phyloP scores from a whole-genome alignment of 768 basidiomycete species.

The Suillus brevipes region DNA sequence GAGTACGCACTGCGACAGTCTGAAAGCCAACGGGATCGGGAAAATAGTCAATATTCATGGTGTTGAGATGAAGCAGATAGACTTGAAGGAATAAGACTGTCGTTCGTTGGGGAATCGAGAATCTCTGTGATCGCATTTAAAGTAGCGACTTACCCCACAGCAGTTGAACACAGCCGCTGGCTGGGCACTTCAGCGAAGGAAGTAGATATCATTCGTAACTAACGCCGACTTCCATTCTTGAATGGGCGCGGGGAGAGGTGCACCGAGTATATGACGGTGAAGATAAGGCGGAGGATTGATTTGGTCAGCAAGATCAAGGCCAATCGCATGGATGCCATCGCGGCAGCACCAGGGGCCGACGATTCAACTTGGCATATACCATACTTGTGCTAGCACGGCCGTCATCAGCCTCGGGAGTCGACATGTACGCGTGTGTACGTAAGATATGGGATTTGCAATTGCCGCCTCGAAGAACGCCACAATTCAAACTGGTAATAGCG shows the following conservation, averaged over 20 bases:
- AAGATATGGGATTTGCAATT: background rate
- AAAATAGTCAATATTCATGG: background rate
- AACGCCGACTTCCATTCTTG: no score
- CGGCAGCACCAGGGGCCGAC: no score
- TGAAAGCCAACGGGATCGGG: background rate
- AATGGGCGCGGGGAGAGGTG: no score
- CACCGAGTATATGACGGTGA: no score
- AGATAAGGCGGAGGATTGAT: no score
- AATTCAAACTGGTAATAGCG: conserved; percentile 1
- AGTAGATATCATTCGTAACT: background rate
- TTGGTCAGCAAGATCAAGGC: no score
- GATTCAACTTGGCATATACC: no score
- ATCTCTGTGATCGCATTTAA: background rate
- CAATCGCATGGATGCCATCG: no score
- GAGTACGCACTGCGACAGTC: background rate
- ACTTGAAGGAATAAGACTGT: background rate
- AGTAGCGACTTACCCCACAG: background rate
- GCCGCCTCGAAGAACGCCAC: background rate
- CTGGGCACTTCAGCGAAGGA: no score
- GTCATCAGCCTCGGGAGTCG: no score
- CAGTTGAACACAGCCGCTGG: background rate
- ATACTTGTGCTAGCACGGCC: no score
- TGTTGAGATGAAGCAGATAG: background rate
- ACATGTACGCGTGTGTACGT: no score
- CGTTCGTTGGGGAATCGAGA: background rate